Evolutionary conservation across 2,329 filamentous ascomycete species (phyloP), one percentile per base, ranked within the genome.

Genomic region (Bipolaris oryzae): DNA sequence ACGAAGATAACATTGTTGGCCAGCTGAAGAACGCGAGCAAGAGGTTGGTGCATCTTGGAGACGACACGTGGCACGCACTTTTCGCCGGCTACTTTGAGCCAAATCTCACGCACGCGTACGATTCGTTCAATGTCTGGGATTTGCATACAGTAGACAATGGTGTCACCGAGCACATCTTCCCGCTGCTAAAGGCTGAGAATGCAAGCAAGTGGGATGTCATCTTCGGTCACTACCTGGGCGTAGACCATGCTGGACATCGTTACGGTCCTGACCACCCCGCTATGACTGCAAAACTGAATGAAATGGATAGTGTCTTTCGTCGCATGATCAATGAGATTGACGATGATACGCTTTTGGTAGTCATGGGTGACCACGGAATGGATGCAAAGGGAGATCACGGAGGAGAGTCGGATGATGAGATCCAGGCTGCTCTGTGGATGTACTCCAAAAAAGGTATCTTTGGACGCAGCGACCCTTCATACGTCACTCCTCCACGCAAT

Each of bases 361-460:
- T 99, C 13, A 96, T 99, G 92, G 95, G 95, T n/a, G 95, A 99
- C 74, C 95, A 99, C 72, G 95, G 95, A 10, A 99, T 99, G 95
- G 95, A 99, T 75, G 82, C 85, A 58, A 98, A 99, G 79, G 95
- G 95, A 16, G 95, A 99, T 65, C 95, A 99, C 72, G 95, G 95
- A n/a, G 95, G 95, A 52, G 95, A 99, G 79, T 97, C 94, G 31
- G 91, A 97, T 66, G 92, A 98, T 62, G 95, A 99, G 75, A 86
- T 99, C 6, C 88, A 99, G 76, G 92, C 95, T 53, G 92, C 95
- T 2, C 77, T 99, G 44, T 99, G 95, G 94, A 96, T 99, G 92
- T 99, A 98, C 75, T 96, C 95, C 1, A 96, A 93, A 76, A 88
- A 86, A 66, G 87, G 87, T 0, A 76, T 91, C 9, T 99, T 99